Conservation (phyloP, 805 yeast genomes). For the Candida nitratophila region DNA sequence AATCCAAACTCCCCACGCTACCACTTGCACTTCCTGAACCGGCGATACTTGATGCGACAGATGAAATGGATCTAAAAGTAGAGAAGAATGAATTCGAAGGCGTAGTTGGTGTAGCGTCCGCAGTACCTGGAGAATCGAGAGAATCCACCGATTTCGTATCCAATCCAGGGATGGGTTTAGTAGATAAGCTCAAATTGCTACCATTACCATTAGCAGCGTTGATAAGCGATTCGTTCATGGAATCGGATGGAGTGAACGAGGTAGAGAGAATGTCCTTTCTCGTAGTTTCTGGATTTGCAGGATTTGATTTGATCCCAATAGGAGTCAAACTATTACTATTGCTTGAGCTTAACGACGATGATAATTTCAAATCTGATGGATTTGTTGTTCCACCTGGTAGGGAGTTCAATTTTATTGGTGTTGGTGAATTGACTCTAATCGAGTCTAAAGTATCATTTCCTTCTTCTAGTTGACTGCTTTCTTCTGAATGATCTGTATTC, state of each 20-base stretch:
- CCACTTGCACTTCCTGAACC: neutral
- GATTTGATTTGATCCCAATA: constrained; percentile 28
- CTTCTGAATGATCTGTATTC: neutral
- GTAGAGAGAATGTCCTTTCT: constrained; percentile 39
- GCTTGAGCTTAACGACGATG: constrained; percentile 14
- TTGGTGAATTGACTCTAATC: neutral
- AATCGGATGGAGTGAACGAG: constrained; percentile 3
- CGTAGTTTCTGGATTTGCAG: constrained; percentile 48
- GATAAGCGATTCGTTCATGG: neutral
- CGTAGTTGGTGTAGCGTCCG: neutral
- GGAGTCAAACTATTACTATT: constrained; percentile 15
- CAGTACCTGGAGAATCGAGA: neutral
- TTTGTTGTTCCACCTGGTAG: neutral
- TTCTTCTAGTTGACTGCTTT: neutral
- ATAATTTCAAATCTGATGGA: constrained; percentile 5
- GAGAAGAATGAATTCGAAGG: neutral
- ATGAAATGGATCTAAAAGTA: neutral
- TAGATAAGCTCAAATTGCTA: neutral
- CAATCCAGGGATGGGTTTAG: too few species aligned
- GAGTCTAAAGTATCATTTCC: neutral
- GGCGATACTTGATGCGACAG: neutral
- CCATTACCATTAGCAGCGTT: neutral
- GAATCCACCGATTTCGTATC: neutral
- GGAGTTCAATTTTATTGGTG: constrained; percentile 2
- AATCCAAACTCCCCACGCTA: too few species aligned